A percentile compares a stretch with the other conserved stretches of the same genome.
These are phyloP conservation scores for Rehmannia glutinosa DNA, from an alignment of 257 asterid genomes.

Conservation along the genomic window DNA sequence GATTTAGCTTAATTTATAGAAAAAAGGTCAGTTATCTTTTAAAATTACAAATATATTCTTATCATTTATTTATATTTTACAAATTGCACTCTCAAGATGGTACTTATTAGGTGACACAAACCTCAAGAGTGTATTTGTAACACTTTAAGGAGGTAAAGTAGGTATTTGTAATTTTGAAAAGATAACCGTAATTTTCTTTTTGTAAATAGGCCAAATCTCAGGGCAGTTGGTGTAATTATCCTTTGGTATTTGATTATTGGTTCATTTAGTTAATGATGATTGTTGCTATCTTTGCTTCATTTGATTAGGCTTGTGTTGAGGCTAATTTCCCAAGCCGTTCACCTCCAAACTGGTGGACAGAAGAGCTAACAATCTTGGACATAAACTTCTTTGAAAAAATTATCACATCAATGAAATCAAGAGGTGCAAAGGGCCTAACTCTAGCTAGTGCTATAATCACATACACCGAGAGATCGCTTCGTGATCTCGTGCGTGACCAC, in stretches of 20 bases:
- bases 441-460: slow-evolving; percentile 80
- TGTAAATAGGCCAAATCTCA: no score
- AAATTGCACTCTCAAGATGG: no score
- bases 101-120: no score
- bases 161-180: no score
- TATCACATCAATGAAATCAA: slow-evolving; percentile 49
- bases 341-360: slow-evolving; percentile 99
- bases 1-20: no score
- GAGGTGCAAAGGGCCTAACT: slow-evolving; percentile 80
- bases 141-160: no score
- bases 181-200: no score
- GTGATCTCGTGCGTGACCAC: slow-evolving; percentile 79
- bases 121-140: no score
- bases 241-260: not conserved
- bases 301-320: slow-evolving; percentile 75
- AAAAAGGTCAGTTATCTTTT: no score
- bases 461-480: slow-evolving; percentile 67
- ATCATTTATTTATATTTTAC: no score
- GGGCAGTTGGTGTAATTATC: not conserved
- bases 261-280: not conserved
- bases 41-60: no score
- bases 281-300: not conserved
- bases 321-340: slow-evolving; percentile 95
- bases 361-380: slow-evolving; percentile 77
- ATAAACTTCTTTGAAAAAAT: slow-evolving; percentile 59